Evolutionary conservation across 495 filamentous ascomycete genomes (phyloP).

Genomic region (Geopyxis carbonaria): DNA sequence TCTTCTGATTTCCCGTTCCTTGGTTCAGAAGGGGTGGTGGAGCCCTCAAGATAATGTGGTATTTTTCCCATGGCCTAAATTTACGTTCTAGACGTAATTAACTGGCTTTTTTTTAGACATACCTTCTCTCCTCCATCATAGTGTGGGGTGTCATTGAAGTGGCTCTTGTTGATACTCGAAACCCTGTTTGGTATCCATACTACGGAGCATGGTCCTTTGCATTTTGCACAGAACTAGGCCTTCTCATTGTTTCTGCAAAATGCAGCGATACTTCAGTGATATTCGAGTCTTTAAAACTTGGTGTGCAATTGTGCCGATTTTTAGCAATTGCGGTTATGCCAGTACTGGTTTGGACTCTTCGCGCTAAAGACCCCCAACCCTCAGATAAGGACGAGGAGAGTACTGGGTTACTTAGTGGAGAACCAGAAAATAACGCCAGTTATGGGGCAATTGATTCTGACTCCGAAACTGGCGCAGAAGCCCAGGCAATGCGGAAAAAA

Average conservation of each 20-base stretch:
- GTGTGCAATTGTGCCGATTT: conserved; percentile 22
- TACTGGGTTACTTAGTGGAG: conserved; percentile 14
- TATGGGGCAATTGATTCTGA: conserved; percentile 20
- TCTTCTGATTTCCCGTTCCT: conserved; percentile 27
- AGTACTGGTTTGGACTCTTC: conserved; percentile 16
- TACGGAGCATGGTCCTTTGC: conserved; percentile 39
- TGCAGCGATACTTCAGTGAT: conserved; percentile 17
- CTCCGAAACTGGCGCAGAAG: conserved; percentile 25
- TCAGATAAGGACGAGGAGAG: conserved; percentile 23
- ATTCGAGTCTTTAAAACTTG: conserved; percentile 10
- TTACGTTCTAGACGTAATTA: conserved; percentile 1
- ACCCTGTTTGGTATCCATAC: conserved; percentile 45
- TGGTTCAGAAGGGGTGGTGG: conserved; percentile 28
- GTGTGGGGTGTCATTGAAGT: conserved; percentile 38
- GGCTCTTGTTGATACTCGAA: conserved; percentile 31
- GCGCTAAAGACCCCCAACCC: conserved; percentile 7
- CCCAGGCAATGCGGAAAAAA: conserved; percentile 39
- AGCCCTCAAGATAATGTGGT: conserved; percentile 35
- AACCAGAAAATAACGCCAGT: conserved; percentile 1
- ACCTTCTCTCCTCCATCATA: conserved; percentile 38
- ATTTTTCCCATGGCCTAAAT: conserved; percentile 4
- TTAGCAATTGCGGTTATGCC: conserved; percentile 24
- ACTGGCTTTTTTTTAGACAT: conserved; percentile 22
- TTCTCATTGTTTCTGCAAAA: conserved; percentile 29
- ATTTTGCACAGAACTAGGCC: conserved; percentile 33